These are phyloP conservation scores for Pisolithus tinctorius DNA, from an alignment of 768 basidiomycete species.

Conservation along the genomic window DNA sequence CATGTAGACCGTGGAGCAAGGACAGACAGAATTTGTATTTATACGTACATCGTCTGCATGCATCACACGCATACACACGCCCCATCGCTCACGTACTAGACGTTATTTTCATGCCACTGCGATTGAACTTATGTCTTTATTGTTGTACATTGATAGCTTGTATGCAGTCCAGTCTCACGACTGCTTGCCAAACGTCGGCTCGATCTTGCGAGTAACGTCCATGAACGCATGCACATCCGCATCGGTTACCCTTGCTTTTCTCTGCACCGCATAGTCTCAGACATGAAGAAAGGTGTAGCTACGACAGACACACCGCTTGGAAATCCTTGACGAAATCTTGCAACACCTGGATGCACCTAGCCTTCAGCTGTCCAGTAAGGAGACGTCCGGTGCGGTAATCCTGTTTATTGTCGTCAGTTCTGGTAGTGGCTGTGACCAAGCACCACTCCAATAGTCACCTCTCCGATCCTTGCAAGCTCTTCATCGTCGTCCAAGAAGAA, in stretches of 20 bases:
- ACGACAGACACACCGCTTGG: constrained; percentile 54
- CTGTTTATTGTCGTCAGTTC: constrained; percentile 33
- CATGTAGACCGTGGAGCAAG: constrained; percentile 10
- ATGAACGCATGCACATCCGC: constrained; percentile 71
- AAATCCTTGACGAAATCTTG: constrained; percentile 82
- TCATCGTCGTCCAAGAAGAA: constrained; percentile 97
- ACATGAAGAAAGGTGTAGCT: background rate
- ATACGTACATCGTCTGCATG: constrained; percentile 2
- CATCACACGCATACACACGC: background rate
- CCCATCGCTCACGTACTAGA: too few relatives aligned
- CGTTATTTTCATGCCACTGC: too few relatives aligned
- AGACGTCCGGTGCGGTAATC: constrained; percentile 87
- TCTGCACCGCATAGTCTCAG: constrained; percentile 36
- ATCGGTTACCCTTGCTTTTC: constrained; percentile 74
- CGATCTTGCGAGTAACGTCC: constrained; percentile 74
- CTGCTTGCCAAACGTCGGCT: constrained; percentile 42
- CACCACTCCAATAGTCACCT: constrained; percentile 36
- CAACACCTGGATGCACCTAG: constrained; percentile 72
- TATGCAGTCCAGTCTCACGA: constrained; percentile 1
- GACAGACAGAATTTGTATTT: constrained; percentile 2
- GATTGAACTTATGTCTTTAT: background rate
- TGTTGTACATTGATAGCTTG: background rate
- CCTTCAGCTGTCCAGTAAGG: constrained; percentile 89
- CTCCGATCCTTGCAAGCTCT: constrained; percentile 69
- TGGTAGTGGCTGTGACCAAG: background rate